Evolutionary conservation across 495 filamentous ascomycete genomes (phyloP), one percentile per base, ranked within the genome.

Genomic region (Penicillium desertorum): DNA sequence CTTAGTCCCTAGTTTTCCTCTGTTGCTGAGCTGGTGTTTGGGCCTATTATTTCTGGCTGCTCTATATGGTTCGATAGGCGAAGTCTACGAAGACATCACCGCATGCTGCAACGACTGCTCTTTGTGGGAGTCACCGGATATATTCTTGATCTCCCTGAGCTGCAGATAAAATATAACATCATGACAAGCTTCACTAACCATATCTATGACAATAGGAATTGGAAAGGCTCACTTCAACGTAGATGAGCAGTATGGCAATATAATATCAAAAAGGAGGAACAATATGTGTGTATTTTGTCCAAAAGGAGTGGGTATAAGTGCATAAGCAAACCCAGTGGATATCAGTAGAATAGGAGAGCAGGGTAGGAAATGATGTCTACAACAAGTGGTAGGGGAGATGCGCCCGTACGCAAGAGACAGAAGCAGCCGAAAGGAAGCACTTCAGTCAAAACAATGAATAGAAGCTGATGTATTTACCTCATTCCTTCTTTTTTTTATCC

Each of bases 401-500:
- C 23, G 47, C 44, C 34, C 39, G 43, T 29, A 23, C 39, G 17
- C 19, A n/a, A 19, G 25, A 36, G 37, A 56, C 9, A 41, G 32
- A 23, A 23, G 32, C 42, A 57, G 62, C 34, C 14, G 23, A 20
- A 46, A 44, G 22, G n/a, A 27, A 39, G n/a, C 23, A 6, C 25
- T 48, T 20, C 8, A 44, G 10, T n/a, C 16, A 16, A 44, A 23
- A n/a, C 4, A 8, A 19, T 6, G 7, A 29, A 47, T 4, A 25
- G 17, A 22, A 44, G 3, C 14, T 5, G 30, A 8, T 11, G 30
- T 12, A 20, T 37, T 36, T 11, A 22, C 2, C 12, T 47, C 55
- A 74, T 22, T 74, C 71, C 54, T 75, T 72, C 39, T 63, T 54
- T 58, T 76, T 74, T 37, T 58, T 48, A 1, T 61, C 58, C 36